A percentile compares a stretch with the other conserved stretches of the same genome.
Evolutionary conservation across 2,329 filamentous ascomycete species (phyloP).

Genomic region (Cladosporium cucumerinum): DNA sequence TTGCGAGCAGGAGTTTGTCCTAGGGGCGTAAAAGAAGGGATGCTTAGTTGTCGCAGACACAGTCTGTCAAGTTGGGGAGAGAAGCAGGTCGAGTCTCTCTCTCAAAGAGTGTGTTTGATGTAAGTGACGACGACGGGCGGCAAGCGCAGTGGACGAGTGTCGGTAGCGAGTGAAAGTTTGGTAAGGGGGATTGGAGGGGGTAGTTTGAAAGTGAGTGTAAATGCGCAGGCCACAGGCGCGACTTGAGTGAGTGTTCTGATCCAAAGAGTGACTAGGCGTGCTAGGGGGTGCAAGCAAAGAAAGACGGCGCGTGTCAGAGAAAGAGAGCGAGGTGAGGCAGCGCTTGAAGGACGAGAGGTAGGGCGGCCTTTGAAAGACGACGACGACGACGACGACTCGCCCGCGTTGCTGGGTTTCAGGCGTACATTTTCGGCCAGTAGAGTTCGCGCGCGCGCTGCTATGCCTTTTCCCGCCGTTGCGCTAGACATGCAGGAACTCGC

Average conservation of each 20-base stretch:
- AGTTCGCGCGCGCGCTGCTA: background rate
- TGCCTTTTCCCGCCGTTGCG: background rate
- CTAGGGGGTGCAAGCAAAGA: background rate
- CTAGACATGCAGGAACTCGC: slow-evolving; percentile 1
- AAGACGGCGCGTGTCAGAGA: slow-evolving; percentile 10
- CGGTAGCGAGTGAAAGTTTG: background rate
- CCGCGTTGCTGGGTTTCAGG: slow-evolving; percentile 4
- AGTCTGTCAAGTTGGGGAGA: slow-evolving; percentile 12
- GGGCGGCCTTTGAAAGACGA: background rate
- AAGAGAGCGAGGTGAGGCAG: slow-evolving; percentile 4
- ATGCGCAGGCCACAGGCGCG: slow-evolving; percentile 19
- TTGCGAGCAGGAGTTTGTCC: background rate
- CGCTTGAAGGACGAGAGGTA: slow-evolving; percentile 3
- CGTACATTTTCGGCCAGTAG: background rate
- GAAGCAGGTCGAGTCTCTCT: slow-evolving; percentile 12
- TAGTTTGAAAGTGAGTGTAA: slow-evolving; percentile 10
- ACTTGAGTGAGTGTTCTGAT: slow-evolving; percentile 12
- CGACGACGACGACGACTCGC: too few relatives aligned
- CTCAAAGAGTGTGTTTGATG: slow-evolving; percentile 8
- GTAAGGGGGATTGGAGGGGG: too few relatives aligned
- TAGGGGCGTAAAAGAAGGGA: slow-evolving; percentile 11
- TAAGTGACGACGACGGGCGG: slow-evolving; percentile 8
- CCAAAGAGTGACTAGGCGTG: slow-evolving; percentile 20
- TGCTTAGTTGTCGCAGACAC: slow-evolving; percentile 13
- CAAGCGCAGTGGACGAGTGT: slow-evolving; percentile 7